phyloP scores from a whole-genome alignment of 805 yeast species.

The Sporopachydermia quercuum region DNA sequence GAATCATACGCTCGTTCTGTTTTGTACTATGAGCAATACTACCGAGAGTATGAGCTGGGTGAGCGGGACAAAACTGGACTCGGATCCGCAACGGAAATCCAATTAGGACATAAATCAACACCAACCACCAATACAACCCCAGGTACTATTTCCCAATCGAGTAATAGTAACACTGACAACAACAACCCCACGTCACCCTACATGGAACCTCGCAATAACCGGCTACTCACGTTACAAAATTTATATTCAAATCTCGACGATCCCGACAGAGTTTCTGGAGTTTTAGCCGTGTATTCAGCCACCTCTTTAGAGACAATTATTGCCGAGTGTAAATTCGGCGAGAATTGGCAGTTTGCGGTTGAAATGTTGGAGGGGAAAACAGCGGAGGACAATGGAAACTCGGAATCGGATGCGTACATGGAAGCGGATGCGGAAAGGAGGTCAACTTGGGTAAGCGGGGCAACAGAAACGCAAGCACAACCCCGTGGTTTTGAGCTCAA shows the following conservation, averaged over 20 bases:
- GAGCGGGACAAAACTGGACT: constrained; percentile 17
- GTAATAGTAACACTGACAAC: no score
- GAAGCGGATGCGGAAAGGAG: constrained; percentile 4
- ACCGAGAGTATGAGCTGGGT: constrained; percentile 24
- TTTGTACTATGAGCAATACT: constrained; percentile 67
- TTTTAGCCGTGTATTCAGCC: constrained; percentile 51
- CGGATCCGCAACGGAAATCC: not conserved
- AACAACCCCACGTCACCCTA: no score
- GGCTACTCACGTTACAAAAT: constrained; percentile 42
- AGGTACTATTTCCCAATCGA: no score
- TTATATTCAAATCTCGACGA: constrained; percentile 85
- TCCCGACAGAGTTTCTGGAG: constrained; percentile 79
- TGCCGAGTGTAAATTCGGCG: constrained; percentile 67
- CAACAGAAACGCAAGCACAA: no score
- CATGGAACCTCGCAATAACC: no score
- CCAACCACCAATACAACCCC: not conserved
- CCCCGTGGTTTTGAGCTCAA: not conserved
- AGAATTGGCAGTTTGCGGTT: constrained; percentile 77
- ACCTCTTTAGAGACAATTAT: constrained; percentile 63
- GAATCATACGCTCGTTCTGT: constrained; percentile 81
- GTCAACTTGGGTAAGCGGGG: no score
- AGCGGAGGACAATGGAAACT: not conserved
- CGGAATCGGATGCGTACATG: constrained; percentile 4
- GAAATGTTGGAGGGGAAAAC: constrained; percentile 24
- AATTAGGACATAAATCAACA: not conserved